phyloP scores from a whole-genome alignment of 257 asterid species.

The Solanum phureja region DNA sequence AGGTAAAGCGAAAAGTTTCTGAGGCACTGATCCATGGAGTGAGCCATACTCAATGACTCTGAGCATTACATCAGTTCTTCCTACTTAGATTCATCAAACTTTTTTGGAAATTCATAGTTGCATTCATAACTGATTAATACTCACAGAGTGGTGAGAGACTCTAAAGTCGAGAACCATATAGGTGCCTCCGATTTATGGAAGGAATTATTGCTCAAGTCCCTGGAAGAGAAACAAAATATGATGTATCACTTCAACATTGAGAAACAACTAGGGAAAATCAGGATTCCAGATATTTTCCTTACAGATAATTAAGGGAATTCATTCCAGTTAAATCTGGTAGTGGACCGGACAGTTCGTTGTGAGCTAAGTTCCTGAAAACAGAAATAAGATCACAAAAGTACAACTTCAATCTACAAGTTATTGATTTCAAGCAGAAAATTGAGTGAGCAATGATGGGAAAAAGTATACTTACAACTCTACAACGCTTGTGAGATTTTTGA shows the following conservation, averaged over 20 bases:
- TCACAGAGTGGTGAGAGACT: constrained; percentile 77
- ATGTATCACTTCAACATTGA: not conserved
- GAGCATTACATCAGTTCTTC: constrained; percentile 10
- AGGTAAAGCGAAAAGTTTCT: constrained; percentile 56
- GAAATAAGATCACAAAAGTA: not conserved
- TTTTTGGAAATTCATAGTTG: not conserved
- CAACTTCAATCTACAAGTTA: not conserved
- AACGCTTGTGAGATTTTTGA: constrained; percentile 64
- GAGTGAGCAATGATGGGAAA: not conserved
- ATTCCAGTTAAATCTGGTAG: constrained; percentile 71
- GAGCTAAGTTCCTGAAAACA: constrained; percentile 65
- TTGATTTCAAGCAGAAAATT: not conserved
- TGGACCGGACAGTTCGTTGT: constrained; percentile 58
- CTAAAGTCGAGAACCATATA: constrained; percentile 64
- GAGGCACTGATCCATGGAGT: constrained; percentile 61
- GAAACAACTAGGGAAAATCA: not conserved
- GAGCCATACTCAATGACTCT: constrained; percentile 88
- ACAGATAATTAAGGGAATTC: constrained; percentile 78
- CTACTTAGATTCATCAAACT: constrained; percentile 7
- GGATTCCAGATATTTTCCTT: constrained; percentile 5
- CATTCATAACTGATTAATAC: constrained; percentile 7
- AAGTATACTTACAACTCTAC: constrained; percentile 57
- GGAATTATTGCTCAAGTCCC: constrained; percentile 91
- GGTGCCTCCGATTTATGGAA: constrained; percentile 62
- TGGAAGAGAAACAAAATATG: constrained; percentile 13